Base-by-base conservation (phyloP, 371 early-diverging fungal species). In the Mucor saturninus region DNA sequence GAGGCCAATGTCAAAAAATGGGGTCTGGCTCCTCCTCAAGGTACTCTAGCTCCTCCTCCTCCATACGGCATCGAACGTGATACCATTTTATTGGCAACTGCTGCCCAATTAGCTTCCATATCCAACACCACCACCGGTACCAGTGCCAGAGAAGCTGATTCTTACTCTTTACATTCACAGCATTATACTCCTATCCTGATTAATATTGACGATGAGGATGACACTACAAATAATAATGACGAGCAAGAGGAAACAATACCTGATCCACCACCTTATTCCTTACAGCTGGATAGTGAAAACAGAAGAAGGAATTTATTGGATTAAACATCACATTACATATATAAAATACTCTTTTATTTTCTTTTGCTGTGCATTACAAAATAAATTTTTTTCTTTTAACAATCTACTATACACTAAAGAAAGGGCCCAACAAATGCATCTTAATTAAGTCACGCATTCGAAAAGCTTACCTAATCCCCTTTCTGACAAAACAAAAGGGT, bases 1-100 rank as follows among this genome's bases (percentile, higher is more conserved):
- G 92, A 92, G 54, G 92, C 92, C 40, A 92, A 92, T 70, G 91
- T 92, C 21, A 90, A 91, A 66, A 88, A 88, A 60, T 92, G 92
- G 92, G 92, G 92, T 0, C 68, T 92, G 29, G 92, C 91, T 5
- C 91, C 92, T 7, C 69, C 81, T 10, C 84, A 88, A 64, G 92
- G 91, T 7, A 80, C 86, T 5, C 60, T 86, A 30, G 74, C 80
- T 15, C 92, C 92, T n/a, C 91, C 92, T 14, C 87, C 87, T 5
- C 84, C 87, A 11, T 87, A 87, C 64, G 87, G 87, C 2, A 64
- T 67, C 2, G 87, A 85, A 60, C 72, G 74, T 37, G 87, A 76
- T 50, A 77, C 86, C 0, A 61, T 87, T 15, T 67, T 87, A 29
- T 62, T 67, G 28, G 67, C 62, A 7, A 45, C 85, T 4, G 87